phyloP scores from a whole-genome alignment of 169 alveolate genomes.

The Eimeria sp. region DNA sequence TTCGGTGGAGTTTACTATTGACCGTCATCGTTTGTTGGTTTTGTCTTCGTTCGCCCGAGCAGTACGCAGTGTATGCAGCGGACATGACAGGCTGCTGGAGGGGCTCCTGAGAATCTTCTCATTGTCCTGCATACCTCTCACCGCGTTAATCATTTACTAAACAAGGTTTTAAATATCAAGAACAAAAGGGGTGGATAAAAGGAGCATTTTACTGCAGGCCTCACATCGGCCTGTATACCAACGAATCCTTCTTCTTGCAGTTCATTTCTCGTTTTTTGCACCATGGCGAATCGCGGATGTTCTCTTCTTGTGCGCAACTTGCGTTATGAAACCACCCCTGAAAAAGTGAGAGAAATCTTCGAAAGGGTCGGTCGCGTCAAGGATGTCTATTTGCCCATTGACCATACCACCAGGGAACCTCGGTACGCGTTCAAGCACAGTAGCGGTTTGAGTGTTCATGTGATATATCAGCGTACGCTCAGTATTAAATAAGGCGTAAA shows the following conservation, averaged over 20 bases:
- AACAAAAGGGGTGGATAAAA: neutral
- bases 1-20: neutral
- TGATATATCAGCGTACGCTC: neutral
- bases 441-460: neutral
- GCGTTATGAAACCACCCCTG: constrained; percentile 90
- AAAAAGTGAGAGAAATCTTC: constrained; percentile 90
- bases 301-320: constrained; percentile 91
- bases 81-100: constrained; percentile 5
- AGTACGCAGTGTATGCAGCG: neutral
- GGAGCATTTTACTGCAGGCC: neutral
- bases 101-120: constrained; percentile 12
- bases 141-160: neutral
- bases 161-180: neutral
- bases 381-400: constrained; percentile 94
- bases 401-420: constrained; percentile 90
- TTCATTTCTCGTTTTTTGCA: constrained; percentile 1
- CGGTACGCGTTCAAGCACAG: constrained; percentile 36
- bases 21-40: neutral
- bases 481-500: neutral
- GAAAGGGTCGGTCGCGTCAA: constrained; percentile 92
- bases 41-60: constrained; percentile 9
- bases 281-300: constrained; percentile 84
- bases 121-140: neutral
- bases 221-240: neutral
- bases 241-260: neutral